phyloP scores from a whole-genome alignment of 768 basidiomycete genomes.

The Pleurotus citrinopileatus region DNA sequence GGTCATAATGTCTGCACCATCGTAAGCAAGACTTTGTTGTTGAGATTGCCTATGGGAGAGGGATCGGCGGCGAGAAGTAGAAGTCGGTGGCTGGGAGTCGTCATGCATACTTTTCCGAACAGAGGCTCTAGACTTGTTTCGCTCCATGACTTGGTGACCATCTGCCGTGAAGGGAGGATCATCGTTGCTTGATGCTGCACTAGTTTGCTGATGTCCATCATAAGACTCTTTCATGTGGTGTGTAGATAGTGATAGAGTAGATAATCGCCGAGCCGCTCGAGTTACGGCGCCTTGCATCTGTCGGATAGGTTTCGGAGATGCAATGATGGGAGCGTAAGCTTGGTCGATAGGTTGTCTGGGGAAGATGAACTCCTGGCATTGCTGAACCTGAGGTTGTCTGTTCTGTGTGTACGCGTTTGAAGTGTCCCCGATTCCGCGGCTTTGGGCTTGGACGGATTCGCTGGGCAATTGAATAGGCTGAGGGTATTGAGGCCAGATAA shows the following conservation, averaged over 20 bases:
- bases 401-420: slow-evolving; percentile 7
- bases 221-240: slow-evolving; percentile 41
- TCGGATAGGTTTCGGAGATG: slow-evolving; percentile 30
- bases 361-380: slow-evolving; percentile 21
- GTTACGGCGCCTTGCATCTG: slow-evolving; percentile 38
- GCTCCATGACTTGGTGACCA: slow-evolving; percentile 35
- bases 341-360: slow-evolving; percentile 20
- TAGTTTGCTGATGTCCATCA: slow-evolving; percentile 27
- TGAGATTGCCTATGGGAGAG: slow-evolving; percentile 23
- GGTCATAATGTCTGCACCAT: slow-evolving; percentile 48
- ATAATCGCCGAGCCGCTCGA: slow-evolving; percentile 34
- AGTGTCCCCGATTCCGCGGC: slow-evolving; percentile 3
- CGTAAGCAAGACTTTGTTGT: slow-evolving; percentile 44
- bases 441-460: slow-evolving; percentile 13
- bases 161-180: slow-evolving; percentile 36
- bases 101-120: slow-evolving; percentile 23
- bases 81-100: not conserved
- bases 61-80: not conserved
- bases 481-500: slow-evolving; percentile 58
- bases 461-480: slow-evolving; percentile 25
- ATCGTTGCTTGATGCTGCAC: slow-evolving; percentile 31
- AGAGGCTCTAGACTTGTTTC: slow-evolving; percentile 31
- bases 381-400: not conserved
- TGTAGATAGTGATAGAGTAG: slow-evolving; percentile 42
- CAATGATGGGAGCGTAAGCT: slow-evolving; percentile 20